Evolutionary conservation across 345 rosid species (phyloP).

Genomic region (Euclidium syriacum): DNA sequence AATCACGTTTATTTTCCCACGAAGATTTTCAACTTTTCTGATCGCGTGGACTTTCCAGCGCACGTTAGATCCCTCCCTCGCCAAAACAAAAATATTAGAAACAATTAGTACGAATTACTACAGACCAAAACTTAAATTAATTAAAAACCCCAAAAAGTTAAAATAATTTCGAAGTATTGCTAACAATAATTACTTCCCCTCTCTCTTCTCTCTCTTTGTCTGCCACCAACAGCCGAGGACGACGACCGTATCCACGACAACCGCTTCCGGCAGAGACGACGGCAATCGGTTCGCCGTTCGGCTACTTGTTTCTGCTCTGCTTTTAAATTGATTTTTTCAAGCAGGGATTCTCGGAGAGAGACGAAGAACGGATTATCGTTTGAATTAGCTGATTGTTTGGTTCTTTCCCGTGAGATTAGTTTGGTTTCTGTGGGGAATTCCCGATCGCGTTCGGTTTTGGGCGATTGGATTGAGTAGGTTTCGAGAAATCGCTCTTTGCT

Average conservation of each 20-base stretch:
- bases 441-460: conserved; percentile 16
- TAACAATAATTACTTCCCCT: conserved; percentile 24
- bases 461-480: conserved; percentile 17
- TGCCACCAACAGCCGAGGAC: conserved; percentile 31
- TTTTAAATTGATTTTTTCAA: background rate
- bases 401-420: conserved; percentile 21
- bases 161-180: conserved; percentile 20
- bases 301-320: conserved; percentile 11
- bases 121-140: conserved; percentile 10
- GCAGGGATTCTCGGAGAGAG: background rate
- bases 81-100: background rate
- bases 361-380: conserved; percentile 16
- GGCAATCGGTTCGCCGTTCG: conserved; percentile 14
- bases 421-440: background rate
- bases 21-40: conserved; percentile 7
- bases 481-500: conserved; percentile 10
- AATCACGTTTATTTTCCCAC: conserved; percentile 22
- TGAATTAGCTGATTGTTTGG: conserved; percentile 24
- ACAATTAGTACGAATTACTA: background rate
- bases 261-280: conserved; percentile 21
- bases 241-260: conserved; percentile 32
- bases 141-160: background rate
- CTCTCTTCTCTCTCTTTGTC: conserved; percentile 23
- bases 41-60: conserved; percentile 28
- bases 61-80: conserved; percentile 26